These are phyloP conservation scores for Erodium trifolium DNA, from an alignment of 441 rosid genomes.

Conservation along the genomic window DNA sequence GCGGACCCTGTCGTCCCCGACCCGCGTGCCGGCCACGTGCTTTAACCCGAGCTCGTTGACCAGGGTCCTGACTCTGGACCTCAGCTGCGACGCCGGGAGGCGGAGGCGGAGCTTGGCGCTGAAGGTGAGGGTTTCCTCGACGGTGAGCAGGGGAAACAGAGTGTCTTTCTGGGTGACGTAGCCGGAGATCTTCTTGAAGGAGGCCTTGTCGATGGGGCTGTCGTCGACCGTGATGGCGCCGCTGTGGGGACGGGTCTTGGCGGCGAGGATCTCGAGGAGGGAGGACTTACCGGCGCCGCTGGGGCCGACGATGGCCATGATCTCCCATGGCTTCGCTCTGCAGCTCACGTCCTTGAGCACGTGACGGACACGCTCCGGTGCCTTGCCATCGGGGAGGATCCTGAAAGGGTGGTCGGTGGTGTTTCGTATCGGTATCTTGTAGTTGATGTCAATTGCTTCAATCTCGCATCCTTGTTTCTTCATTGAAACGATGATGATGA, in stretches of 20 bases:
- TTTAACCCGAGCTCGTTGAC: constrained; percentile 70
- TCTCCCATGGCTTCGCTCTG: constrained; percentile 85
- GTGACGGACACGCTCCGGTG: constrained; percentile 26
- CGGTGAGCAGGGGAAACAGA: constrained; percentile 84
- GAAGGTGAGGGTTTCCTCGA: constrained; percentile 82
- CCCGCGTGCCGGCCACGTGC: constrained; percentile 54
- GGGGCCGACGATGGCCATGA: constrained; percentile 44
- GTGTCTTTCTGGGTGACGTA: constrained; percentile 77
- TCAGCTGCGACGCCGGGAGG: constrained; percentile 42
- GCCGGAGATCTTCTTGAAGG: constrained; percentile 66
- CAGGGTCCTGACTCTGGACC: constrained; percentile 50
- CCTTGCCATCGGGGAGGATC: constrained; percentile 24
- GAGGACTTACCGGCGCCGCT: constrained; percentile 63
- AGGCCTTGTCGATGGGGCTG: constrained; percentile 43
- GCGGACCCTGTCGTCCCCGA: constrained; percentile 72
- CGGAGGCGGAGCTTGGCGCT: constrained; percentile 67
- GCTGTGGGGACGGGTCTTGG: constrained; percentile 42
- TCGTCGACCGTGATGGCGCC: constrained; percentile 62
- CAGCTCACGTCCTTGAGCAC: constrained; percentile 60
- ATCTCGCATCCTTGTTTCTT: constrained; percentile 80
- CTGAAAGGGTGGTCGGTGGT: constrained; percentile 29
- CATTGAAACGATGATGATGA: constrained; percentile 30
- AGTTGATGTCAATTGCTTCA: constrained; percentile 62
- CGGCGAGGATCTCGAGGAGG: constrained; percentile 67
- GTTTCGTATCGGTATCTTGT: constrained; percentile 34